Evolutionary conservation across 108 stramenopile genomes (phyloP).

Genomic region (Conticribra guillardii): DNA sequence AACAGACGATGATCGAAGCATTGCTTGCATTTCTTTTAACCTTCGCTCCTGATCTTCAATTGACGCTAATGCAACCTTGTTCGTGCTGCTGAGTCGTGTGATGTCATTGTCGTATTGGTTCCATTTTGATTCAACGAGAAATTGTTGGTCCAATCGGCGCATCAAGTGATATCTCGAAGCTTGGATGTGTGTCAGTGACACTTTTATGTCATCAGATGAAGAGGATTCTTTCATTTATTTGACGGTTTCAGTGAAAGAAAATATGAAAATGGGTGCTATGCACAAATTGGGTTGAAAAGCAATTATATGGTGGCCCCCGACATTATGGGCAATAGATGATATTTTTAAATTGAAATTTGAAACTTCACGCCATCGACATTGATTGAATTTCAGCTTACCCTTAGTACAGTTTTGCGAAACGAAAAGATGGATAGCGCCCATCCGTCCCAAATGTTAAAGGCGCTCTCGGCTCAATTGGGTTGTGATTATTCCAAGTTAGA

Average conservation of each 20-base stretch:
- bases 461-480: not conserved
- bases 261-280: no score
- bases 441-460: not conserved
- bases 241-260: not conserved
- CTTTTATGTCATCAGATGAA: not conserved
- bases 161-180: conserved; percentile 14
- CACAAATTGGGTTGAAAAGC: no score
- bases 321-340: no score
- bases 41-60: conserved; percentile 24
- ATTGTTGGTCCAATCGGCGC: conserved; percentile 18
- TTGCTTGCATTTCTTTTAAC: conserved; percentile 13
- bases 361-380: no score
- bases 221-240: not conserved
- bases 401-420: no score
- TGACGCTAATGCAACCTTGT: conserved; percentile 12
- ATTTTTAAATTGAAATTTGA: no score
- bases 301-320: no score
- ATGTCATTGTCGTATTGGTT: conserved; percentile 2
- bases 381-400: no score
- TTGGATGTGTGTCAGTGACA: conserved; percentile 8
- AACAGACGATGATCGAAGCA: not conserved
- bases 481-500: not conserved
- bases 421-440: no score
- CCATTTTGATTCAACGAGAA: conserved; percentile 14
- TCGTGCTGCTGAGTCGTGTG: conserved; percentile 11